These are phyloP conservation scores for Pseudopithomyces maydicus DNA, from an alignment of 2,329 filamentous ascomycete genomes.

Conservation along the genomic window DNA sequence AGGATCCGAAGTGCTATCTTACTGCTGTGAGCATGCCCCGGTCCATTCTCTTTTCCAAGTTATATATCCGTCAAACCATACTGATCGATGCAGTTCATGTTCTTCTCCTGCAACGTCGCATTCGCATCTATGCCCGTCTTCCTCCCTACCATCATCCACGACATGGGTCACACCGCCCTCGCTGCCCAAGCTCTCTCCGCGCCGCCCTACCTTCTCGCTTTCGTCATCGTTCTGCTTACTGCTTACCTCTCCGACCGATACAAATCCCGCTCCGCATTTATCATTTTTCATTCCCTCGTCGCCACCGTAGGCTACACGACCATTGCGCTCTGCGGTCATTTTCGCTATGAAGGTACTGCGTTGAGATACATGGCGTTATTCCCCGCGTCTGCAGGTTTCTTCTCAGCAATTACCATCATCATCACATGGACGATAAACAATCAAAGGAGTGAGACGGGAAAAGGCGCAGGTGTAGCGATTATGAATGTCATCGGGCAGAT, in stretches of 20 bases:
- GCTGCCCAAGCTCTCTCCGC: conserved; percentile 78
- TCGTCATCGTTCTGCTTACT: conserved; percentile 72
- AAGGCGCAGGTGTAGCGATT: conserved; percentile 78
- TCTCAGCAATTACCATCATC: conserved; percentile 80
- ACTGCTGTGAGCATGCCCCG: conserved; percentile 59
- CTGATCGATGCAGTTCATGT: conserved; percentile 62
- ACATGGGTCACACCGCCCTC: conserved; percentile 73
- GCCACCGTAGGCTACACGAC: conserved; percentile 66
- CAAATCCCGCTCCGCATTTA: conserved; percentile 65
- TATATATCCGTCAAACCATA: background rate
- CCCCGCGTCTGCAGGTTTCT: conserved; percentile 81
- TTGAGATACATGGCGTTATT: conserved; percentile 76
- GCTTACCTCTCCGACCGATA: conserved; percentile 73
- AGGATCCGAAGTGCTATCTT: conserved; percentile 73
- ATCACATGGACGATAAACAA: conserved; percentile 92
- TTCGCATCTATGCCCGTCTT: conserved; percentile 89
- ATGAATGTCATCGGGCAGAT: conserved; percentile 83
- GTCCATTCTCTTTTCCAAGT: background rate
- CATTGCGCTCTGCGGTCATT: conserved; percentile 64
- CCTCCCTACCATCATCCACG: conserved; percentile 76
- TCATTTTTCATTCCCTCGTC: conserved; percentile 71
- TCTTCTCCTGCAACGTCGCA: conserved; percentile 86
- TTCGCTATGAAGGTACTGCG: conserved; percentile 29
- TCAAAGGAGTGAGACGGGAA: conserved; percentile 69
- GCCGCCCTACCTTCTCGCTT: conserved; percentile 80